A percentile compares a stretch with the other conserved stretches of the same genome.
phyloP scores from a whole-genome alignment of 176 grass and related monocot genomes.

The Panicum miliaceum region DNA sequence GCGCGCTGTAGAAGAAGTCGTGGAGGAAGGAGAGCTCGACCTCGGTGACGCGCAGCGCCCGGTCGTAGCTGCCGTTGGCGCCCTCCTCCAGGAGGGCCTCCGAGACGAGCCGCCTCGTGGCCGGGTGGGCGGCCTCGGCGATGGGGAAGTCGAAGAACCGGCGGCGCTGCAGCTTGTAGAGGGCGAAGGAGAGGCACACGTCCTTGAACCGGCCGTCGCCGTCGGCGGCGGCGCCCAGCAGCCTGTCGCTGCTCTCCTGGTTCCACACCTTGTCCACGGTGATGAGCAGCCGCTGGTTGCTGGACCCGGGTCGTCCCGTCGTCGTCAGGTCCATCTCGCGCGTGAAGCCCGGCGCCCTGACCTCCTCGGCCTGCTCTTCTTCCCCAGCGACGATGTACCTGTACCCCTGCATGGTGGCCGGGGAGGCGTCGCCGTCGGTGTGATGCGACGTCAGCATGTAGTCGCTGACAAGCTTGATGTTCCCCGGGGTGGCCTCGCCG shows the following conservation, averaged over 20 bases:
- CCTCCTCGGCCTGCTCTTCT: neutral
- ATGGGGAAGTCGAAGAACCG: constrained; percentile 33
- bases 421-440: neutral
- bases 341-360: neutral
- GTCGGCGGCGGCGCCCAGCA: constrained; percentile 4
- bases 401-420: constrained; percentile 29
- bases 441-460: constrained; percentile 28
- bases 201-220: constrained; percentile 22
- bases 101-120: neutral
- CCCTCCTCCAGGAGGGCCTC: neutral
- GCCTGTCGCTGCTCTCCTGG: neutral
- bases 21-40: constrained; percentile 38
- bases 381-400: constrained; percentile 44
- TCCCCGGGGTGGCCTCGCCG: neutral
- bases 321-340: neutral
- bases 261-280: constrained; percentile 38
- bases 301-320: no score
- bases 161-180: constrained; percentile 41
- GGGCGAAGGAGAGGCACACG: neutral
- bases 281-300: constrained; percentile 38
- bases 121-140: neutral
- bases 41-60: constrained; percentile 28
- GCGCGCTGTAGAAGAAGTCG: constrained; percentile 40
- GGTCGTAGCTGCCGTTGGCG: neutral
- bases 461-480: constrained; percentile 36